Evolutionary conservation across 768 basidiomycete species (phyloP), one percentile per base, ranked within the genome.

Genomic region (Amanita rimosa): DNA sequence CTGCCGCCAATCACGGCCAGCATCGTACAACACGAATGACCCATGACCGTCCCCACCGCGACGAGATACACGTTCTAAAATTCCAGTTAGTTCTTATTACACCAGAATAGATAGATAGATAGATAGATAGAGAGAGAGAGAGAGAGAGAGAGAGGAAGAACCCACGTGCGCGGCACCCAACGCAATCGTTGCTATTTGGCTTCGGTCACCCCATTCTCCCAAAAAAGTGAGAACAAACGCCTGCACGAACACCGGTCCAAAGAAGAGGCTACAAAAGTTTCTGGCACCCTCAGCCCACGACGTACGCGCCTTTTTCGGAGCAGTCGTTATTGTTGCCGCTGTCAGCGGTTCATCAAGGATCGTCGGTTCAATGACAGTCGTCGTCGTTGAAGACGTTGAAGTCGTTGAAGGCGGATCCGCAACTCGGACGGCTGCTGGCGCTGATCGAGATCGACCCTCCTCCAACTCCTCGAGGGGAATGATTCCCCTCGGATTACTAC

Each of bases 131-230:
- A 24, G 5, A 24, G 22, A 24, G 22, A 24, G 22, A 24, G 22
- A 24, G 22, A 24, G 5, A 24, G 22, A 24, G 22, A 24, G 5
- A 24, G 22, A 2, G 22, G 22, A 5, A 33, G 14, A 45, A 19
- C 14, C 42, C 34, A 97, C 95, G 68, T 99, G 92, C 17, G 94
- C 89, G 19, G 94, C 94, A 2, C 88, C 95, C 46, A 98, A 71
- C 4, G 91, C 94, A 53, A 98, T 95, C 2, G 96, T 98, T 1
- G 96, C 86, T 57, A 98, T 91, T 68, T 99, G 95, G 59, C 91
- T 95, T 46, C 95, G 69, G 67, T 98, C 96, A 0, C 96, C 95
- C 96, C 96, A 98, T 67, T 99, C 96, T 8, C 94, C 96, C n/a
- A 99, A 72, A 66, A 97, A 97, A 0, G 95, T 98, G 52, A 99